Percentiles rank a stretch among this genome's conserved stretches.
Conservation (phyloP, 2,329 filamentous ascomycete genomes). For the Nannizzia gypsea region DNA sequence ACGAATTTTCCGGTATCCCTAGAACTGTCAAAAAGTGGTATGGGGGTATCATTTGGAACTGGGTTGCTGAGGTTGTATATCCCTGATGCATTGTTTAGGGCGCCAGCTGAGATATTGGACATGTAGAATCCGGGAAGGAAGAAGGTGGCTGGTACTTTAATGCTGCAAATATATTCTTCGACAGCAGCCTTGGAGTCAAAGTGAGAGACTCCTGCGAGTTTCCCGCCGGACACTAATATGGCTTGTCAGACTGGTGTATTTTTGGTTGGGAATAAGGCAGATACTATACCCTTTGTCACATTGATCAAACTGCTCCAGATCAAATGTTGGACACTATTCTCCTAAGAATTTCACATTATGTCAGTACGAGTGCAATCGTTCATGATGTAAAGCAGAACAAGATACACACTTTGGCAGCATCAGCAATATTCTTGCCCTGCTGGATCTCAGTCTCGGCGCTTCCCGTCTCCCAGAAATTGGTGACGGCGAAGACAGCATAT, state of each 20-base stretch:
- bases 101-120: conserved; percentile 29
- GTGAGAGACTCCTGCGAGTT: conserved; percentile 24
- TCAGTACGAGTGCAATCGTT: neutral
- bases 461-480: conserved; percentile 34
- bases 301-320: neutral
- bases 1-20: conserved; percentile 36
- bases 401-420: conserved; percentile 31
- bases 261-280: neutral
- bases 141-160: conserved; percentile 29
- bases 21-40: conserved; percentile 37
- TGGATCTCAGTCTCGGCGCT: conserved; percentile 27
- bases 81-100: conserved; percentile 22
- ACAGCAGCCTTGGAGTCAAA: conserved; percentile 35
- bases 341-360: neutral
- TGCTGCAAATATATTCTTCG: conserved; percentile 27
- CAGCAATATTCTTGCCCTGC: conserved; percentile 30
- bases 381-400: conserved; percentile 2
- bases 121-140: conserved; percentile 35
- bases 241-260: neutral
- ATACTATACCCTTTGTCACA: neutral
- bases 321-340: neutral
- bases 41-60: conserved; percentile 18
- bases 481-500: conserved; percentile 41
- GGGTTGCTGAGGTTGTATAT: conserved; percentile 21
- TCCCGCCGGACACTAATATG: conserved; percentile 25